phyloP scores from a whole-genome alignment of 2,329 filamentous ascomycete species.

The Hypomyces rosellus region DNA sequence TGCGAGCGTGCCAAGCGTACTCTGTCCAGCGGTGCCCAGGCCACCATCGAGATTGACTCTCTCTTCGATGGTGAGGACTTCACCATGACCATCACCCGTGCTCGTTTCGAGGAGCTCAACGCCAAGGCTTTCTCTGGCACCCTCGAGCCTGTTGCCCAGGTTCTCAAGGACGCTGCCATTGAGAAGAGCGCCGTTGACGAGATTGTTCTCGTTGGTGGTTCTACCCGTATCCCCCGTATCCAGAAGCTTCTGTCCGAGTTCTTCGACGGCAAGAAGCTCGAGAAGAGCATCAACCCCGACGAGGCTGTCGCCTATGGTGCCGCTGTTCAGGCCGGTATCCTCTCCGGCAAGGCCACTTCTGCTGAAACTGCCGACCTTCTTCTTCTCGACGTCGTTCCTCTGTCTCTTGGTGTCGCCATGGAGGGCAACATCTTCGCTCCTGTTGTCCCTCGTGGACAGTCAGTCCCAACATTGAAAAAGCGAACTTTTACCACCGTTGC shows the following conservation, averaged over 20 bases:
- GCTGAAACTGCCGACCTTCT: constrained; percentile 92
- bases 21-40: constrained; percentile 93
- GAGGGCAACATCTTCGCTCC: constrained; percentile 98
- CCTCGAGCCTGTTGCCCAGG: constrained; percentile 90
- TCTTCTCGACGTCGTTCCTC: constrained; percentile 90
- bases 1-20: constrained; percentile 99
- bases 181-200: constrained; percentile 93
- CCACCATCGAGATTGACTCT: constrained; percentile 97
- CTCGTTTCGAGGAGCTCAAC: constrained; percentile 98
- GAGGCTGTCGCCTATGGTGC: constrained; percentile 99
- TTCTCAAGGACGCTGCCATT: constrained; percentile 84
- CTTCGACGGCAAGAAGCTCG: constrained; percentile 99
- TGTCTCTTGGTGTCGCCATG: constrained; percentile 98
- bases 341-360: constrained; percentile 95
- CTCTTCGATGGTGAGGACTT: constrained; percentile 98
- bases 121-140: constrained; percentile 91
- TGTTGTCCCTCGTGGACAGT: constrained; percentile 74
- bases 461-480: constrained; percentile 78
- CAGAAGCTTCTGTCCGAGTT: constrained; percentile 99
- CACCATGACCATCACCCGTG: constrained; percentile 94
- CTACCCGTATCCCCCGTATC: constrained; percentile 96
- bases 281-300: constrained; percentile 99
- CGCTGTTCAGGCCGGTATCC: constrained; percentile 96
- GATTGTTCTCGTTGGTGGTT: constrained; percentile 98
- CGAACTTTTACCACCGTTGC: constrained; percentile 82